Percentiles rank a stretch among this genome's conserved stretches.
Evolutionary conservation across 164 flowering plant species (phyloP).

Genomic region (Cinnamomum micranthum): DNA sequence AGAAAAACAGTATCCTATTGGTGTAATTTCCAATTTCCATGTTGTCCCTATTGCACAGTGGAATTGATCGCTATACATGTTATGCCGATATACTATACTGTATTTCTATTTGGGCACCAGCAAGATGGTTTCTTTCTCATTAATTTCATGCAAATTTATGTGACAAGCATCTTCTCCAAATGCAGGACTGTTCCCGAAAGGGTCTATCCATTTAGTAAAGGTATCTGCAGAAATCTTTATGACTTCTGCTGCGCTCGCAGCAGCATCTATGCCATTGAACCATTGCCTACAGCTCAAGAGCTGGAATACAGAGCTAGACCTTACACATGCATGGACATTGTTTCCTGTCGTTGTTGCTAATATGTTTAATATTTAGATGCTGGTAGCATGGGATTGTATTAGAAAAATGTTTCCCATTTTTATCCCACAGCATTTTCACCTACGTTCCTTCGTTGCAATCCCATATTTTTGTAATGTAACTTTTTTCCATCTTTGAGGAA

Average conservation of each 20-base stretch:
- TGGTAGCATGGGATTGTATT: not conserved
- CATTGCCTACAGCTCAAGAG: slow-evolving; percentile 56
- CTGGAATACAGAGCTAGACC: slow-evolving; percentile 66
- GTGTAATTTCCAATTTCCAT: too few relatives aligned
- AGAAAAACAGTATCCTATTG: too few relatives aligned
- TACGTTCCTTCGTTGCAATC: not conserved
- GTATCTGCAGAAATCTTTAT: slow-evolving; percentile 64
- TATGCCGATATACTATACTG: too few relatives aligned
- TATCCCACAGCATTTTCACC: not conserved
- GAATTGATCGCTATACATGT: too few relatives aligned
- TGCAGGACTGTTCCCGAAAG: slow-evolving; percentile 79
- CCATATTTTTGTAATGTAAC: not conserved
- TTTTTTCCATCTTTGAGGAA: not conserved
- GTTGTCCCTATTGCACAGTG: too few relatives aligned
- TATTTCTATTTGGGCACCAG: too few relatives aligned
- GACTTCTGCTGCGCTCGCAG: slow-evolving; percentile 55
- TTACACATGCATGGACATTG: slow-evolving; percentile 58
- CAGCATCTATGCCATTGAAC: slow-evolving; percentile 47
- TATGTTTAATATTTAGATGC: not conserved
- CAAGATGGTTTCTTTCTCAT: too few relatives aligned
- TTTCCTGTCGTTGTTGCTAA: slow-evolving; percentile 77
- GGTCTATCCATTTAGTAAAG: slow-evolving; percentile 88
- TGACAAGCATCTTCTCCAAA: not conserved
- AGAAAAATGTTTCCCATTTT: not conserved
- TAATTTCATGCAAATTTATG: too few relatives aligned